A percentile compares a stretch with the other conserved stretches of the same genome.
These are phyloP conservation scores for Xylaria palmicola DNA, from an alignment of 495 filamentous ascomycete species.

Conservation along the genomic window DNA sequence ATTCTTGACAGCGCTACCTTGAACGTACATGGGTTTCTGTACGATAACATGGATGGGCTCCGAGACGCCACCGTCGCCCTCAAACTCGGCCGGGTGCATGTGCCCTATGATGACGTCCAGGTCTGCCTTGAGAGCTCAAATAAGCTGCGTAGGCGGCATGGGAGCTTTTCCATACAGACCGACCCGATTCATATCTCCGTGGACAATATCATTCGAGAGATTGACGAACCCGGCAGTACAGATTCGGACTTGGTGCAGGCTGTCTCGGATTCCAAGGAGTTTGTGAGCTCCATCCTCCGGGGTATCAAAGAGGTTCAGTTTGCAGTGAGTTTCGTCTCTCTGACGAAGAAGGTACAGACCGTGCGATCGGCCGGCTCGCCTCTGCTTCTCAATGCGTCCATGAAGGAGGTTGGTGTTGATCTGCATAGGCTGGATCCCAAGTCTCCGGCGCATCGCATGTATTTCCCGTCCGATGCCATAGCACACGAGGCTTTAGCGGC, in stretches of 20 bases:
- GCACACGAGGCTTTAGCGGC: conserved; percentile 94
- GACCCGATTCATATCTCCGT: conserved; percentile 61
- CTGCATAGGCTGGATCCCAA: conserved; percentile 89
- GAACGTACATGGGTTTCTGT: conserved; percentile 90
- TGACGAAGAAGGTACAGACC: conserved; percentile 72
- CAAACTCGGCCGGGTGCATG: conserved; percentile 84
- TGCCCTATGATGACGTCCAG: conserved; percentile 84
- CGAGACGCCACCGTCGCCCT: conserved; percentile 86
- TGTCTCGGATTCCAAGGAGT: conserved; percentile 90
- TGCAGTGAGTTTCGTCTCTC: conserved; percentile 85
- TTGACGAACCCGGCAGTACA: conserved; percentile 67
- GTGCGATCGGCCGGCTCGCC: conserved; percentile 64
- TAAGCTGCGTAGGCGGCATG: conserved; percentile 31
- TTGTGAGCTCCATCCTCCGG: conserved; percentile 82
- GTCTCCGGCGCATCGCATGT: conserved; percentile 97
- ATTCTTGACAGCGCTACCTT: conserved; percentile 83
- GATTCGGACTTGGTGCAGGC: conserved; percentile 73
- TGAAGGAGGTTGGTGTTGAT: conserved; percentile 94
- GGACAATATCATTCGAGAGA: conserved; percentile 74
- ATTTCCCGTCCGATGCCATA: conserved; percentile 89
- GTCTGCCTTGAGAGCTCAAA: conserved; percentile 54
- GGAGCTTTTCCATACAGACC: conserved; percentile 24
- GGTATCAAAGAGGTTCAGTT: conserved; percentile 97
- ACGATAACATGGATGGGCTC: conserved; percentile 81
- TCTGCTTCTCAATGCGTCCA: conserved; percentile 79